Evolutionary conservation across 352 stramenopile species (phyloP).

Genomic region (Plasmopara viticola): DNA sequence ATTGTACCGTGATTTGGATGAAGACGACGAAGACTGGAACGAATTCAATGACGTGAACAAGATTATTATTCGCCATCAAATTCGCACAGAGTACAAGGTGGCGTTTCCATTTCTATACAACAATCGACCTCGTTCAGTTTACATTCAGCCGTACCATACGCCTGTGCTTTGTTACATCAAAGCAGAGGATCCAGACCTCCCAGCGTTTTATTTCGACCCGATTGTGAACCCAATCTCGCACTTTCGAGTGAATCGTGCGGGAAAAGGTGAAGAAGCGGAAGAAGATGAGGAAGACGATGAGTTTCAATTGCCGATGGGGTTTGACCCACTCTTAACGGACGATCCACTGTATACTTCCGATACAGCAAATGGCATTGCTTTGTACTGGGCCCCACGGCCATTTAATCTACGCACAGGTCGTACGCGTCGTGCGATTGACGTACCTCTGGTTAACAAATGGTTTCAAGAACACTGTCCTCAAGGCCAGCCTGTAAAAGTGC

Average conservation of each 20-base stretch:
- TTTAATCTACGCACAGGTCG: constrained; percentile 97
- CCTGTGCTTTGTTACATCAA: constrained; percentile 97
- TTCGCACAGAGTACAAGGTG: constrained; percentile 99
- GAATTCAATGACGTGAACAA: constrained; percentile 99
- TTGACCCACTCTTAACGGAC: constrained; percentile 89
- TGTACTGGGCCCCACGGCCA: constrained; percentile 97
- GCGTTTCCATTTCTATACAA: constrained; percentile 99
- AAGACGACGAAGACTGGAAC: constrained; percentile 99
- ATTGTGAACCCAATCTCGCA: constrained; percentile 98
- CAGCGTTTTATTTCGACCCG: constrained; percentile 96
- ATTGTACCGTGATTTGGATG: constrained; percentile 96
- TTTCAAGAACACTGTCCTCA: constrained; percentile 97
- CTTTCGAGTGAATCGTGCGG: constrained; percentile 78
- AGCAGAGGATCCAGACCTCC: constrained; percentile 91
- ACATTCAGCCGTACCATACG: constrained; percentile 95
- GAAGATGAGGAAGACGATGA: constrained; percentile 84
- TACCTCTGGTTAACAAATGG: constrained; percentile 99
- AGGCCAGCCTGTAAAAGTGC: constrained; percentile 98
- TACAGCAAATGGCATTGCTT: constrained; percentile 94
- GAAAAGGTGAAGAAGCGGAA: constrained; percentile 26
- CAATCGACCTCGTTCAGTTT: constrained; percentile 92
- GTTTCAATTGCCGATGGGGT: constrained; percentile 81
- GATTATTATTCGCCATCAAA: constrained; percentile 99
- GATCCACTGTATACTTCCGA: constrained; percentile 93
- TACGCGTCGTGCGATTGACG: constrained; percentile 94